Percentiles rank a stretch among this genome's conserved stretches.
These are phyloP conservation scores for Bocquillonia castaneifolia DNA, from an alignment of 441 rosid species.

Conservation along the genomic window DNA sequence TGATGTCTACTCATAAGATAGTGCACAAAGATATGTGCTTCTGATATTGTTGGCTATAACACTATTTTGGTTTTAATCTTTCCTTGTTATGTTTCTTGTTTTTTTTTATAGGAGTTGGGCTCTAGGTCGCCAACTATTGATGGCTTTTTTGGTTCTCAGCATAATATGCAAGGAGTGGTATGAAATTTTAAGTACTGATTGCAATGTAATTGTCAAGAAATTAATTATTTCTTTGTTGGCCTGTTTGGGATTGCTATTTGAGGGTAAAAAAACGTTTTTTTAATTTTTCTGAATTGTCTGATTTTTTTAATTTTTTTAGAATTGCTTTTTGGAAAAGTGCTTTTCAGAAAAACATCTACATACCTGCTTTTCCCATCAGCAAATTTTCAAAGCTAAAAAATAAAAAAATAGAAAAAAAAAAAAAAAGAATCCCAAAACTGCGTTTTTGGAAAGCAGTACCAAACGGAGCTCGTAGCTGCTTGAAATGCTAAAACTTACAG, in stretches of 20 bases:
- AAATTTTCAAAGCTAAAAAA: no score
- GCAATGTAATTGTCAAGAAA: not conserved
- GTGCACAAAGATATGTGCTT: not conserved
- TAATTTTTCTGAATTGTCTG: no score
- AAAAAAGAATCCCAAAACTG: no score
- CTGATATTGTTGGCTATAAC: not conserved
- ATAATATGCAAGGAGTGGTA: slow-evolving; percentile 39
- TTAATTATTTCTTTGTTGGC: not conserved
- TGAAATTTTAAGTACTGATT: slow-evolving; percentile 8
- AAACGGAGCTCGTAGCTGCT: no score
- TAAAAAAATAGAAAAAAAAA: no score
- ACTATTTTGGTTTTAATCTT: slow-evolving; percentile 1
- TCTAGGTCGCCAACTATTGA: slow-evolving; percentile 39
- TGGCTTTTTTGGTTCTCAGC: slow-evolving; percentile 37
- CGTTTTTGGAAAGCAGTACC: no score
- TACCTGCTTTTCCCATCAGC: no score
- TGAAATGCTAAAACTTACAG: not conserved
- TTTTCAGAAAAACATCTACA: no score
- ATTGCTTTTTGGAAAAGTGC: no score
- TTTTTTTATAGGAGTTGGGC: slow-evolving; percentile 34
- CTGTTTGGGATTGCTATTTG: no score
- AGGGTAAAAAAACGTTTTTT: no score
- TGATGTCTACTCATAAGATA: not conserved
- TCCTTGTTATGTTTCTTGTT: not conserved
- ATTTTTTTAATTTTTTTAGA: no score